Percentiles rank a stretch among this genome's conserved stretches.
Conservation (phyloP, 192 early-diverging fungal species). For the Linnemannia hyalina region DNA sequence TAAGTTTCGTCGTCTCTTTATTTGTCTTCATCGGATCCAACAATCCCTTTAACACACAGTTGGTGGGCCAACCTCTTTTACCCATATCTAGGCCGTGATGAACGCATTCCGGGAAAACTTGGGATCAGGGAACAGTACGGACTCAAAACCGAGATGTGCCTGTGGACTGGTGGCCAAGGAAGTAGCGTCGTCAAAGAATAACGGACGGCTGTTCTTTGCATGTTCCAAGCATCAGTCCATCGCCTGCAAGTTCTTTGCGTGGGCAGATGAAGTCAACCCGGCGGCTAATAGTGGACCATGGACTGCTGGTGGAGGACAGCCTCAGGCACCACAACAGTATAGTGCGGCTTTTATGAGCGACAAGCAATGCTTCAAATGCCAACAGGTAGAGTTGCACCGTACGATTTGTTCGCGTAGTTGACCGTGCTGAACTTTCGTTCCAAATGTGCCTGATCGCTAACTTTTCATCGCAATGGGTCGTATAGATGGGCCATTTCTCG, state of each 20-base stretch:
- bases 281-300: background rate
- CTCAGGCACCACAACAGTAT: background rate
- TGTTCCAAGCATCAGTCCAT: constrained; percentile 27
- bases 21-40: no score
- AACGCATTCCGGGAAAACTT: constrained; percentile 20
- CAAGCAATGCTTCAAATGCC: constrained; percentile 20
- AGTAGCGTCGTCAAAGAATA: constrained; percentile 15
- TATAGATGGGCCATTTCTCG: constrained; percentile 36
- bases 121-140: background rate
- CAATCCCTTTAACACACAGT: background rate
- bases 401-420: background rate
- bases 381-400: constrained; percentile 11
- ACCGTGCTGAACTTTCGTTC: no score
- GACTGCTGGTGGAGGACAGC: constrained; percentile 8
- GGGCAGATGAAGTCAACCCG: constrained; percentile 61
- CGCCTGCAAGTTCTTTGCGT: constrained; percentile 70
- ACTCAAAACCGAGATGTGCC: constrained; percentile 20
- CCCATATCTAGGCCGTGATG: constrained; percentile 11
- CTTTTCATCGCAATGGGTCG: background rate
- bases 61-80: background rate
- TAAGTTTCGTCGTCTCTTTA: background rate
- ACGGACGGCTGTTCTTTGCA: constrained; percentile 13
- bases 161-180: constrained; percentile 35
- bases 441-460: background rate
- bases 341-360: background rate